A percentile compares a stretch with the other conserved stretches of the same genome.
Conservation (phyloP, 495 filamentous ascomycete genomes). For the Penicillium subrubescens region DNA sequence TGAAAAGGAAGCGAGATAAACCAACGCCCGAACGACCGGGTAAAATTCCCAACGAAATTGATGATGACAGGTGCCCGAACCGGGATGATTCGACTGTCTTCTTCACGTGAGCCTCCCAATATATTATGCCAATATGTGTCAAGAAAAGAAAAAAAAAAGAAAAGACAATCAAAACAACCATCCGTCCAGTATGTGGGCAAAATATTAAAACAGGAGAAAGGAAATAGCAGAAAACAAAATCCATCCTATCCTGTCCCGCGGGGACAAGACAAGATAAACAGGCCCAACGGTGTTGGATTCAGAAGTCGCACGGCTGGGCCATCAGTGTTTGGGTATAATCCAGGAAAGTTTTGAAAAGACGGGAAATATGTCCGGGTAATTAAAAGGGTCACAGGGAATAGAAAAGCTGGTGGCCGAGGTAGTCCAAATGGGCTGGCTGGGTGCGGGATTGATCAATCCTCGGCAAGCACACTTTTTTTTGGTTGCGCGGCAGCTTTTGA, state of each 20-base stretch:
- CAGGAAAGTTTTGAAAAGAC: constrained; percentile 1
- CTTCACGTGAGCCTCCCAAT: constrained; percentile 24
- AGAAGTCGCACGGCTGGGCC: constrained; percentile 8
- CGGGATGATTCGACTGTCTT: constrained; percentile 13
- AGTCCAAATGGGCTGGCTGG: constrained; percentile 5
- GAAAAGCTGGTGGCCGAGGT: constrained; percentile 19
- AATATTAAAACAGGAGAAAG: constrained; percentile 34
- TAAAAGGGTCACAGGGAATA: constrained; percentile 4
- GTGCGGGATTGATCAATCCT: not conserved
- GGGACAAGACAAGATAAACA: not conserved
- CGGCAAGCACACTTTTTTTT: constrained; percentile 18
- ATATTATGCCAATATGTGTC: constrained; percentile 16
- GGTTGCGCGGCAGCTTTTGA: constrained; percentile 15
- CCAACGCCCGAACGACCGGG: constrained; percentile 18
- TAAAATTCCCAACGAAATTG: constrained; percentile 4
- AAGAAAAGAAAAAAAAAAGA: constrained; percentile 10
- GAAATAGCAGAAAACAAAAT: not conserved
- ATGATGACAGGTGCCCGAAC: constrained; percentile 14
- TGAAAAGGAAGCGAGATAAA: not conserved
- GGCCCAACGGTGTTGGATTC: constrained; percentile 15
- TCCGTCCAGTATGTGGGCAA: constrained; percentile 25
- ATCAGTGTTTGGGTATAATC: not conserved
- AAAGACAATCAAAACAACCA: constrained; percentile 8
- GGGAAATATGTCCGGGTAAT: constrained; percentile 22
- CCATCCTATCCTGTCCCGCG: constrained; percentile 4